Conservation (phyloP, 2,329 filamentous ascomycete species). For the Ophiostoma perfectum region DNA sequence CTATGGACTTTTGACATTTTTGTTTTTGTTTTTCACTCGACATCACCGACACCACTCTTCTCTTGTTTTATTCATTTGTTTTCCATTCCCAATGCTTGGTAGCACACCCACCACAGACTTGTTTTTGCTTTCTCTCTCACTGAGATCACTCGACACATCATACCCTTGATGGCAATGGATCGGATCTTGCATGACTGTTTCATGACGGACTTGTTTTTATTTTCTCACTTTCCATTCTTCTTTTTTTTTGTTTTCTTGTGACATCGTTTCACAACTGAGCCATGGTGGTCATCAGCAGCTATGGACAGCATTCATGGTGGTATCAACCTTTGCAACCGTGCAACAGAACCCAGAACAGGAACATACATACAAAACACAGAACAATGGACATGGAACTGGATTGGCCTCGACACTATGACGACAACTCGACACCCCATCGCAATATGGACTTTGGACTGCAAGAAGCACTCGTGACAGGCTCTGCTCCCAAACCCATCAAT, state of each 20-base stretch:
- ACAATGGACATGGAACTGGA: slow-evolving; percentile 12
- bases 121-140: neutral
- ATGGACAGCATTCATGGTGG: slow-evolving; percentile 9
- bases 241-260: slow-evolving; percentile 24
- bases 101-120: neutral
- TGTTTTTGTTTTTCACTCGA: slow-evolving; percentile 17
- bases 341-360: slow-evolving; percentile 5
- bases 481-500: slow-evolving; percentile 3
- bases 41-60: neutral
- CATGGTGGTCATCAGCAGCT: neutral
- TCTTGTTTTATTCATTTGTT: neutral
- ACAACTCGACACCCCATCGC: neutral
- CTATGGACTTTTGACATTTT: neutral
- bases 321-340: neutral
- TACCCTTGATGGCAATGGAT: slow-evolving; percentile 5
- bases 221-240: neutral
- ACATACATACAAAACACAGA: neutral
- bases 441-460: neutral
- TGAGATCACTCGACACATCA: neutral
- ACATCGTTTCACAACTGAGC: neutral
- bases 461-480: slow-evolving; percentile 12
- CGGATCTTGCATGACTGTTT: neutral
- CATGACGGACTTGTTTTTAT: neutral
- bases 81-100: neutral
- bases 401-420: neutral